These are phyloP conservation scores for Taiozyma sp. DNA, from an alignment of 1,139 yeast species.

Conservation along the genomic window DNA sequence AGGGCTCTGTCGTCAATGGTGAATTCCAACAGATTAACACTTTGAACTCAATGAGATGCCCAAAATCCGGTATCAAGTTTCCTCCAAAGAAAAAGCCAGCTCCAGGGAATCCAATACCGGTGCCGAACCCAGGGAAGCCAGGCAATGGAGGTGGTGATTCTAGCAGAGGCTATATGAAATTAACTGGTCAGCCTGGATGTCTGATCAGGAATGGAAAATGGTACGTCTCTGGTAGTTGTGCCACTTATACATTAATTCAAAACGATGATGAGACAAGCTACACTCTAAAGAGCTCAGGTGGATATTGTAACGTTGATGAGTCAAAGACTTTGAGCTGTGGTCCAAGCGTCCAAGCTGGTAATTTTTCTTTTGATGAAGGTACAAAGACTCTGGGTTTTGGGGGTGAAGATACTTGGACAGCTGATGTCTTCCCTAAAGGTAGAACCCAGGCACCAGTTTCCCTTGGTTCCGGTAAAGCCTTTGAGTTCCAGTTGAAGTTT, in stretches of 20 bases:
- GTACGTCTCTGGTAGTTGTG: constrained; percentile 84
- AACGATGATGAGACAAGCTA: constrained; percentile 53
- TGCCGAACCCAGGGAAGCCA: constrained; percentile 25
- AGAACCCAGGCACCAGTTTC: constrained; percentile 50
- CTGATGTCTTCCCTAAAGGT: constrained; percentile 44
- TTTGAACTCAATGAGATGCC: constrained; percentile 56
- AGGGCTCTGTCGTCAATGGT: constrained; percentile 70
- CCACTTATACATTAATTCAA: constrained; percentile 49
- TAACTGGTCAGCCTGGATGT: constrained; percentile 64
- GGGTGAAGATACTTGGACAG: constrained; percentile 27
- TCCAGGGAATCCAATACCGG: constrained; percentile 28
- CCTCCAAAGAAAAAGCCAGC: constrained; percentile 18
- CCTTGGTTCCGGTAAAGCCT: constrained; percentile 46
- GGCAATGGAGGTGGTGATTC: constrained; percentile 21
- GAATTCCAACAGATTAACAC: constrained; percentile 64
- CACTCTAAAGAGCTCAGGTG: constrained; percentile 25
- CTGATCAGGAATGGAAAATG: constrained; percentile 82
- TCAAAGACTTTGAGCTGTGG: constrained; percentile 31
- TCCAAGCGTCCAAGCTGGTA: constrained; percentile 34
- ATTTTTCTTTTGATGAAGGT: constrained; percentile 45
- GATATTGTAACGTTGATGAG: constrained; percentile 50
- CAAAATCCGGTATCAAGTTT: constrained; percentile 25
- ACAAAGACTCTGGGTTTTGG: constrained; percentile 46
- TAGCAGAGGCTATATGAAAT: constrained; percentile 43
- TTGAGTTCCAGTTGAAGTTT: constrained; percentile 40